Percentiles rank a stretch among this genome's conserved stretches.
Evolutionary conservation across 176 grass and related monocot genomes (phyloP).

Genomic region (Poa annua): DNA sequence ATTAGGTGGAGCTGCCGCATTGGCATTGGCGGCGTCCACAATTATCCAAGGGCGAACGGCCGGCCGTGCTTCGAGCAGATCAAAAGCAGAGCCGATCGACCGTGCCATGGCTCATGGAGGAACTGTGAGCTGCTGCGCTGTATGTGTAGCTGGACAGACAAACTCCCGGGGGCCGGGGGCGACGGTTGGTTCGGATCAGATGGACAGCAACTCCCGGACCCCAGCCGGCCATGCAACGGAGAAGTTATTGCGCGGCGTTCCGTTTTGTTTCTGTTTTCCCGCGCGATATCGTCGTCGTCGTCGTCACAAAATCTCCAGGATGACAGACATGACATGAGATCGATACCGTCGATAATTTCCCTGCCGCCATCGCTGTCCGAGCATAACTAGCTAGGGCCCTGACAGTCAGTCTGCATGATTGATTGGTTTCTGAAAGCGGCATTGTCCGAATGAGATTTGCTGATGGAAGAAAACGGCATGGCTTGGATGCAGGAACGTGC

Average conservation of each 20-base stretch:
- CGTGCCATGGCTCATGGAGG: neutral
- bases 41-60: conserved; percentile 21
- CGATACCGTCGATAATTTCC: too few relatives aligned
- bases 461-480: neutral
- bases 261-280: neutral
- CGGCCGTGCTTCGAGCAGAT: neutral
- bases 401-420: too few relatives aligned
- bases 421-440: neutral
- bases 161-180: conserved; percentile 40
- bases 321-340: neutral
- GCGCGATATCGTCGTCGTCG: neutral
- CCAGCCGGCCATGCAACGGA: conserved; percentile 24
- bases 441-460: neutral
- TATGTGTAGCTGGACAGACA: conserved; percentile 8
- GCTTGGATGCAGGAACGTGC: conserved; percentile 67
- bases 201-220: conserved; percentile 15
- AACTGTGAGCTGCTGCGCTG: neutral
- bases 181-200: conserved; percentile 1
- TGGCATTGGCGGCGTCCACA: neutral
- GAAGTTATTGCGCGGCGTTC: conserved; percentile 27
- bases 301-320: neutral
- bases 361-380: neutral
- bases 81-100: neutral
- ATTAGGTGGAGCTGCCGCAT: conserved; percentile 55
- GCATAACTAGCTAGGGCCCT: too few relatives aligned